Conservation (phyloP, 805 yeast species). For the Myxozyma udenii region DNA sequence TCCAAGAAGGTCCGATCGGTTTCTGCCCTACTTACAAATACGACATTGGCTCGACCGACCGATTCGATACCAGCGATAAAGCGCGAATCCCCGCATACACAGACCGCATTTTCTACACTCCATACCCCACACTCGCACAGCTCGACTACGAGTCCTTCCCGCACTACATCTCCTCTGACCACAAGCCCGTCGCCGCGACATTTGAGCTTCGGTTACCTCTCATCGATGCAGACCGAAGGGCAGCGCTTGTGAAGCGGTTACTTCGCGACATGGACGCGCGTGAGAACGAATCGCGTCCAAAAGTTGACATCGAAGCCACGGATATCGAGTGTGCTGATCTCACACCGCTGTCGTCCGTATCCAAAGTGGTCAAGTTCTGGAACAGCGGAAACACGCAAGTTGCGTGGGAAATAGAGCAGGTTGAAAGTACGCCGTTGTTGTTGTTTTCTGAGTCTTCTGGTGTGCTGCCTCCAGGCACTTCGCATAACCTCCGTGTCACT, state of each 20-base stretch:
- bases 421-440: conserved; percentile 28
- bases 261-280: conserved; percentile 45
- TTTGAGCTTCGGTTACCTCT: conserved; percentile 38
- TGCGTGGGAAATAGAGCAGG: conserved; percentile 42
- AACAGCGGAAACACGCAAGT: conserved; percentile 42
- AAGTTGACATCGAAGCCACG: conserved; percentile 41
- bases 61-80: conserved; percentile 28
- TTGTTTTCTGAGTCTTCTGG: conserved; percentile 30
- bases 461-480: conserved; percentile 31
- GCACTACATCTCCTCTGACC: conserved; percentile 49
- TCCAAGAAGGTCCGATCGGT: conserved; percentile 47
- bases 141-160: conserved; percentile 33
- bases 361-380: conserved; percentile 36
- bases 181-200: conserved; percentile 51
- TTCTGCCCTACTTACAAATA: conserved; percentile 59
- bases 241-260: conserved; percentile 40
- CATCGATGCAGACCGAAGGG: conserved; percentile 42
- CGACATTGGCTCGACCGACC: conserved; percentile 31
- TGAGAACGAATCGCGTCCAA: conserved; percentile 46
- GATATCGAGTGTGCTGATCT: conserved; percentile 36
- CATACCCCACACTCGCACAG: conserved; percentile 26
- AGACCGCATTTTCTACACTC: conserved; percentile 51
- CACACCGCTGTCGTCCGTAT: conserved; percentile 31
- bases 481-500: conserved; percentile 29
- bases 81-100: conserved; percentile 57